Evolutionary conservation across 2,329 filamentous ascomycete species (phyloP), one percentile per base, ranked within the genome.

Genomic region (Didymella keratinophila): DNA sequence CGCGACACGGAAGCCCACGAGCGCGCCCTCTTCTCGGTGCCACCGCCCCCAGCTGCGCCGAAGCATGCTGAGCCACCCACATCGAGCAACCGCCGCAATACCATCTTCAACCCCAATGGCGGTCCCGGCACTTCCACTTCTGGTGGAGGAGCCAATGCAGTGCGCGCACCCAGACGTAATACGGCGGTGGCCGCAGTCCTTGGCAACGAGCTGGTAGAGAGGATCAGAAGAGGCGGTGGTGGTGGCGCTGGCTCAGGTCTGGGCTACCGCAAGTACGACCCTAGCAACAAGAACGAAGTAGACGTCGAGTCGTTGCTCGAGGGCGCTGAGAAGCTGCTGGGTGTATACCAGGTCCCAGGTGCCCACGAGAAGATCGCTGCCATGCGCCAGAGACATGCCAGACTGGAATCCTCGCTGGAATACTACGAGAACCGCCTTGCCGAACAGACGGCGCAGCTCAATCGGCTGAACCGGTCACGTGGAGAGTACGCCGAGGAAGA

Each of bases 1-100:
- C 91, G 95, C 60, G 95, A 99, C 76, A 97, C 94, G 3, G 95
- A 99, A 78, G 81, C 90, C 21, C 94, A 98, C 79, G 95, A 99
- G 77, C 90, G 93, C 71, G 94, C 94, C 7, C 87, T 99, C 18
- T 99, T 98, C 81, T 96, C 94, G 36, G 89, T 97, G 0, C 93
- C 94, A 1, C 87, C 91, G 0, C 86, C 90, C 0, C 83, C 84
- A 72, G 39, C 80, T 70, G 49, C 78, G 71, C 62, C 81, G 73
- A 76, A 82, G 74, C 66, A 77, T 69, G 55, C 81, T 75, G 62
- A 84, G 69, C 69, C 79, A 68, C 74, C 82, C 66, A 70, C 76
- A 37, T 67, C 67, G 39, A 58, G 71, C 14, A 77, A 75, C 44
- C 76, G 84, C 51, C 76, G 80, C 64, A 82, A 80, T 58, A 85